Evolutionary conservation across 768 basidiomycete genomes (phyloP).

Genomic region (Mycena leptocephala): DNA sequence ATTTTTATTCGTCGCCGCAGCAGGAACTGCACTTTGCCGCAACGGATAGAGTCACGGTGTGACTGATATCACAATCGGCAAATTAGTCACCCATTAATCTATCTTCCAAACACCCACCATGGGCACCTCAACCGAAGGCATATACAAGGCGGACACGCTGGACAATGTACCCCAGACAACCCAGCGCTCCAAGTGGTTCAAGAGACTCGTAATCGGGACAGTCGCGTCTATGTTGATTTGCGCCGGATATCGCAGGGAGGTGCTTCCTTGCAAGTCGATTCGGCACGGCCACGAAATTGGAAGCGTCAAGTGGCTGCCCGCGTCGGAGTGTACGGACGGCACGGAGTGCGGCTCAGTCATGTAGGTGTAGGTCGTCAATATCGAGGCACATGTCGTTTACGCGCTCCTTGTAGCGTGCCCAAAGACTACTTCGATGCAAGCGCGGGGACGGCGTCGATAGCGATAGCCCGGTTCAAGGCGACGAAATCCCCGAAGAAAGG

Average conservation of each 20-base stretch:
- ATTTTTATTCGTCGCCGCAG: too few species aligned
- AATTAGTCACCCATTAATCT: too few species aligned
- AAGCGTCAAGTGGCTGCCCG: background rate
- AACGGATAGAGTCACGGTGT: too few species aligned
- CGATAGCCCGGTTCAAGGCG: constrained; percentile 35
- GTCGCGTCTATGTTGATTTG: background rate
- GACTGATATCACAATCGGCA: too few species aligned
- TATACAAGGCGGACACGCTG: background rate
- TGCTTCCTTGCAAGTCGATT: background rate
- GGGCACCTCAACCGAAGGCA: background rate
- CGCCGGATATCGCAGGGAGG: background rate
- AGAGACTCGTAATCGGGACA: background rate
- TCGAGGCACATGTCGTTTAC: background rate
- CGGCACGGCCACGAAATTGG: background rate
- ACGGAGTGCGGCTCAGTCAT: constrained; percentile 10
- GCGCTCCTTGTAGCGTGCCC: constrained; percentile 35
- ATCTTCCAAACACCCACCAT: background rate
- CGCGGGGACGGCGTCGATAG: constrained; percentile 39
- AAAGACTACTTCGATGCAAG: constrained; percentile 42
- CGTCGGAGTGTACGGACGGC: constrained; percentile 9
- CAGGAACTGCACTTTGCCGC: too few species aligned
- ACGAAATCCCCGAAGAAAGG: constrained; percentile 39
- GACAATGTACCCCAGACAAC: background rate
- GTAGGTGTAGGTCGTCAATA: background rate
- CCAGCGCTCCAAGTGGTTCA: background rate